A percentile compares a stretch with the other conserved stretches of the same genome.
phyloP scores from a whole-genome alignment of 2,329 filamentous ascomycete genomes.

The Aspergillus latus region DNA sequence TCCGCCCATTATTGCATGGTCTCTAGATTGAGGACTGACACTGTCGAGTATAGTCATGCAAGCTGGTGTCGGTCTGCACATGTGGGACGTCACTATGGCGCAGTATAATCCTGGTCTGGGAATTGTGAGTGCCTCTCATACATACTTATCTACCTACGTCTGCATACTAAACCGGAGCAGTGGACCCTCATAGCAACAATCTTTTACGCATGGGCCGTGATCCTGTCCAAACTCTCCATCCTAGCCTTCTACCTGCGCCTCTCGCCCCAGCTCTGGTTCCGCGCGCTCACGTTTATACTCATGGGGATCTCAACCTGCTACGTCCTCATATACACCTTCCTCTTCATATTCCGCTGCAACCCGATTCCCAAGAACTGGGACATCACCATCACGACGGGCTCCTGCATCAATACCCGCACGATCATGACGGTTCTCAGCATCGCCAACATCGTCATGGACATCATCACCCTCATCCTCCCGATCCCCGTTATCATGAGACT shows the following conservation, averaged over 20 bases:
- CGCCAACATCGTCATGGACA: background rate
- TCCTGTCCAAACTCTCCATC: constrained; percentile 1
- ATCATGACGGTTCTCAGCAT: constrained; percentile 1
- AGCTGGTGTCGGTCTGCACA: background rate
- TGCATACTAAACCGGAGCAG: background rate
- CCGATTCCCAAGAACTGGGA: background rate
- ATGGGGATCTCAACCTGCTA: background rate
- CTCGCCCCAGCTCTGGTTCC: background rate
- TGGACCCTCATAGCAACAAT: background rate
- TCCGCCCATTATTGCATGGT: background rate
- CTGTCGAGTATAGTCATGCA: background rate
- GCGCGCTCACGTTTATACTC: background rate
- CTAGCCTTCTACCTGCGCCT: background rate
- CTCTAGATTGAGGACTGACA: background rate
- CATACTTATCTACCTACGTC: background rate
- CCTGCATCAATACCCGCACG: background rate
- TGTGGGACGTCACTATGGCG: background rate
- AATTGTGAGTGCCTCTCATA: background rate
- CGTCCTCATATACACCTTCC: background rate
- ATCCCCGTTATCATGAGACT: constrained; percentile 1
- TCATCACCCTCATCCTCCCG: background rate
- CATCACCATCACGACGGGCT: background rate
- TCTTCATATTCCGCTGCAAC: constrained; percentile 1
- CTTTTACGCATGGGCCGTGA: background rate
- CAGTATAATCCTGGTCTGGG: background rate